phyloP scores from a whole-genome alignment of 176 grass and related monocot genomes.

The Bromus sterilis region DNA sequence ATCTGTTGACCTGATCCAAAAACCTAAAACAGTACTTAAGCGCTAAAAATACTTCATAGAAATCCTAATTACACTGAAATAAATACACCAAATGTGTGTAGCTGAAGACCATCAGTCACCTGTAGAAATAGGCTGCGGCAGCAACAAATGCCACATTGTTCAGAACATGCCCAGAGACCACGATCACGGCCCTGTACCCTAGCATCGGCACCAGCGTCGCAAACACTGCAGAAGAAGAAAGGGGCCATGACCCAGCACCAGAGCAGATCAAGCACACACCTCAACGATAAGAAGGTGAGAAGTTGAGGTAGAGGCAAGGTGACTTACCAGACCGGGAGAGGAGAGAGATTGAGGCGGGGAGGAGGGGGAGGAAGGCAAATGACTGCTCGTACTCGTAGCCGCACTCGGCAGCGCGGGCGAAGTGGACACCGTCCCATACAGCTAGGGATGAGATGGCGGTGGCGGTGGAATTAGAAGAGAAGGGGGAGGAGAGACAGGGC shows the following conservation, averaged over 20 bases:
- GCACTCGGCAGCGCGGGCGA: conserved; percentile 70
- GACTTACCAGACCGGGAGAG: conserved; percentile 60
- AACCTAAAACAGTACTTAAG: not conserved
- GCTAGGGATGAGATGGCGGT: conserved; percentile 50
- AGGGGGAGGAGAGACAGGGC: conserved; percentile 42
- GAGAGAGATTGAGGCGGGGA: conserved; percentile 53
- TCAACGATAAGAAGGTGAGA: not conserved
- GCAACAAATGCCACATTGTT: conserved; percentile 61
- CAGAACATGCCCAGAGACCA: conserved; percentile 53
- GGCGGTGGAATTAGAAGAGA: not conserved
- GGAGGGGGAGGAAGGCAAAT: conserved; percentile 79
- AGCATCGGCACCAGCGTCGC: conserved; percentile 58
- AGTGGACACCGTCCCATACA: conserved; percentile 91
- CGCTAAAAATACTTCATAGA: not conserved
- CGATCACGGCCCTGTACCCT: conserved; percentile 62
- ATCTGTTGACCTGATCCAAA: not conserved
- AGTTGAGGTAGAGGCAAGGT: not conserved
- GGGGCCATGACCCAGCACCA: not conserved
- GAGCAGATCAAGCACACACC: conserved; percentile 25
- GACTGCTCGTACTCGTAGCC: conserved; percentile 98
- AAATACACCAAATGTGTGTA: not conserved
- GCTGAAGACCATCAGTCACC: conserved; percentile 30
- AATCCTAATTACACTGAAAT: not conserved
- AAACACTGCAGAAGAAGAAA: conserved; percentile 31
- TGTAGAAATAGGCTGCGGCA: conserved; percentile 64